These are phyloP conservation scores for Trichoderma oligosporum DNA, from an alignment of 2,329 filamentous ascomycete genomes.

Conservation along the genomic window DNA sequence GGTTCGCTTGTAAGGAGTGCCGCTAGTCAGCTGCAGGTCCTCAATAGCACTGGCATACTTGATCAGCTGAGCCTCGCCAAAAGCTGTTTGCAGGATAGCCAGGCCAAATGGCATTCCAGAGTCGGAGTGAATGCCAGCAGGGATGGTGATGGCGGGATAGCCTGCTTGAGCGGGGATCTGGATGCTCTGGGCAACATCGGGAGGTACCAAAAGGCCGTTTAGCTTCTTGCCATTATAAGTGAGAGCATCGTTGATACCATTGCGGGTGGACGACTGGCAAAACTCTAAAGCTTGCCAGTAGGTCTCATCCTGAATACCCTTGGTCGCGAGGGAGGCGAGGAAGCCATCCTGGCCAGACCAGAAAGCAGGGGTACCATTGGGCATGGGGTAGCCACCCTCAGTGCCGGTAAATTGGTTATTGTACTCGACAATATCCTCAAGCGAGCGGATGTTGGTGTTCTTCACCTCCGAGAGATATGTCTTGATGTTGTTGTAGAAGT, in stretches of 20 bases:
- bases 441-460: slow-evolving; percentile 56
- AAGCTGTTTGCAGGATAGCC: slow-evolving; percentile 57
- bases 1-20: slow-evolving; percentile 45
- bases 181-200: slow-evolving; percentile 63
- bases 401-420: slow-evolving; percentile 60
- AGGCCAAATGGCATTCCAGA: slow-evolving; percentile 60
- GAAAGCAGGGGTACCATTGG: slow-evolving; percentile 57
- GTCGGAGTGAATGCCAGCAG: slow-evolving; percentile 53
- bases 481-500: slow-evolving; percentile 62
- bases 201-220: slow-evolving; percentile 63
- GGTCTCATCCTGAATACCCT: slow-evolving; percentile 58
- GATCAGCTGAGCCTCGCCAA: slow-evolving; percentile 55
- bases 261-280: slow-evolving; percentile 54
- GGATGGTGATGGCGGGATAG: slow-evolving; percentile 69
- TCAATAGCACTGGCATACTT: slow-evolving; percentile 62
- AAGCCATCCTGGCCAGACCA: slow-evolving; percentile 69
- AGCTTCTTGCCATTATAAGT: slow-evolving; percentile 44
- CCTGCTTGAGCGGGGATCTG: slow-evolving; percentile 72
- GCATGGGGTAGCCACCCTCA: slow-evolving; percentile 62
- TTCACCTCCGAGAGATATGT: slow-evolving; percentile 59
- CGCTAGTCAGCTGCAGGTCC: slow-evolving; percentile 46
- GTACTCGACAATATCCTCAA: slow-evolving; percentile 64
- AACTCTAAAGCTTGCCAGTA: slow-evolving; percentile 66
- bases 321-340: slow-evolving; percentile 56
- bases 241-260: slow-evolving; percentile 68